phyloP scores from a whole-genome alignment of 345 rosid species.

The Jatropha curcas region DNA sequence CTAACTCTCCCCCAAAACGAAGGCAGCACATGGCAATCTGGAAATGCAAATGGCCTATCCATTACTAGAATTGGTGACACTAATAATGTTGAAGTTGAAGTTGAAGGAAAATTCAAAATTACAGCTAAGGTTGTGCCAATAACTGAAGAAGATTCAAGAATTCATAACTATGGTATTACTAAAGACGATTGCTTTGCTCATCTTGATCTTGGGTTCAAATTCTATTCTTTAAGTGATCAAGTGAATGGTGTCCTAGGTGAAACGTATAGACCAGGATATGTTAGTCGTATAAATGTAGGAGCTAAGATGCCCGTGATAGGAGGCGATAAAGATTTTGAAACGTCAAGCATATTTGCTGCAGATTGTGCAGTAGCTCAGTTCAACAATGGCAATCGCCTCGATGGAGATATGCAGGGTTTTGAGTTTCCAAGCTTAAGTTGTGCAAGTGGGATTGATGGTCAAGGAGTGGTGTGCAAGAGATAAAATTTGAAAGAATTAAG shows the following conservation, averaged over 20 bases:
- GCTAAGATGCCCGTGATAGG: constrained; percentile 67
- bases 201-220: constrained; percentile 64
- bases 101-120: constrained; percentile 43
- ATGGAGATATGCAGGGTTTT: constrained; percentile 13
- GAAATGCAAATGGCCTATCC: constrained; percentile 19
- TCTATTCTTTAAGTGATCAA: constrained; percentile 43
- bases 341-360: constrained; percentile 50
- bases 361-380: constrained; percentile 51
- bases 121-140: constrained; percentile 56
- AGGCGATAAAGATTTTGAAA: constrained; percentile 50
- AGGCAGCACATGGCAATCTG: constrained; percentile 39
- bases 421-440: constrained; percentile 42
- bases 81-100: constrained; percentile 41
- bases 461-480: constrained; percentile 60
- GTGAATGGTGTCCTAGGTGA: constrained; percentile 65
- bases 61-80: constrained; percentile 40
- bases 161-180: constrained; percentile 55
- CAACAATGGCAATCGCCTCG: constrained; percentile 16
- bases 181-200: constrained; percentile 69
- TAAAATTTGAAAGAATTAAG: too few relatives aligned
- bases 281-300: constrained; percentile 56
- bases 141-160: constrained; percentile 52
- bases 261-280: constrained; percentile 51
- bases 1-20: constrained; percentile 28
- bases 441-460: constrained; percentile 46